A percentile compares a stretch with the other conserved stretches of the same genome.
phyloP scores from a whole-genome alignment of 2,329 filamentous ascomycete genomes.

The Magnaporthales sp. region DNA sequence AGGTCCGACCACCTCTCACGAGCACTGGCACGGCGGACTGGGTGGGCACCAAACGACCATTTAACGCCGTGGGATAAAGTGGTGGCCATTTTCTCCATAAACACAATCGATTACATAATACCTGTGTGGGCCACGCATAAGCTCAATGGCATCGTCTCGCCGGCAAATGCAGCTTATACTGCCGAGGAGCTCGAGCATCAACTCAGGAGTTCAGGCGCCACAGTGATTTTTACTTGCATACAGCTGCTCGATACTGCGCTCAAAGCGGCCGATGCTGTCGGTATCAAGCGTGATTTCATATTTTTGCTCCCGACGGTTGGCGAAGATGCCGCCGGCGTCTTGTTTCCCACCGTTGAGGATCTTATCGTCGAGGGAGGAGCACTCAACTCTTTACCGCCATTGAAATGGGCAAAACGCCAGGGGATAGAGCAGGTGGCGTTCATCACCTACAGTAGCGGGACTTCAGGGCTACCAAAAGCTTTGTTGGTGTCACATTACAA shows the following conservation, averaged over 20 bases:
- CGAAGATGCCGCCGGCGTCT: too few relatives aligned
- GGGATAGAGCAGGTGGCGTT: constrained; percentile 54
- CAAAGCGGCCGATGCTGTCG: constrained; percentile 49
- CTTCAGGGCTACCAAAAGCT: constrained; percentile 63
- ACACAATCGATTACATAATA: constrained; percentile 60
- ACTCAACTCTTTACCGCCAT: constrained; percentile 32
- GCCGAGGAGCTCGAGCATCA: constrained; percentile 59
- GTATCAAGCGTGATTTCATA: constrained; percentile 52
- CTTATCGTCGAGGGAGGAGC: constrained; percentile 36
- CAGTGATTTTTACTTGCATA: constrained; percentile 60
- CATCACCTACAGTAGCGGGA: constrained; percentile 63
- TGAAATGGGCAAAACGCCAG: constrained; percentile 45
- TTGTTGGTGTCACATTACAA: constrained; percentile 72
- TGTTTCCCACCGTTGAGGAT: constrained; percentile 54
- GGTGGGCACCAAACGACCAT: constrained; percentile 57
- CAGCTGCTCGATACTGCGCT: constrained; percentile 53
- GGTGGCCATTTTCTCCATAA: constrained; percentile 61
- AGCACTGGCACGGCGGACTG: constrained; percentile 56
- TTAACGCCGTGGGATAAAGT: constrained; percentile 74
- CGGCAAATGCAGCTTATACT: constrained; percentile 63
- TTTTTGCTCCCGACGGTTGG: constrained; percentile 48
- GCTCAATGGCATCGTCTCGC: constrained; percentile 52
- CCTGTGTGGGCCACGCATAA: constrained; percentile 45
- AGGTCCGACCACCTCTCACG: constrained; percentile 19
- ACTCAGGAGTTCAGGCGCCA: constrained; percentile 53